Conservation (phyloP, 208 protist species). For the Trypanosoma lewisi region DNA sequence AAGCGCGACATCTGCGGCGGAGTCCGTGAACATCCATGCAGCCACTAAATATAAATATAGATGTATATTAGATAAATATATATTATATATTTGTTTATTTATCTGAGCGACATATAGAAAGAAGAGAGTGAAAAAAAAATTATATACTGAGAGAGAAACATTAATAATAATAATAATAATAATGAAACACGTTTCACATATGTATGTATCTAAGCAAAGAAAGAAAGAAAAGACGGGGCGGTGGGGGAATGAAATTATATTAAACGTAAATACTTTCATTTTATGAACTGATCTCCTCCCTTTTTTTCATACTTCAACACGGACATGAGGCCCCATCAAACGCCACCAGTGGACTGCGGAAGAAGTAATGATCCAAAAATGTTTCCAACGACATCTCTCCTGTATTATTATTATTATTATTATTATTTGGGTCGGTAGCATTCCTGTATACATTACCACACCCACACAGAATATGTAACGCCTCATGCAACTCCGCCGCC, state of each 20-base stretch:
- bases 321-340: constrained; percentile 21
- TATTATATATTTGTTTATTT: background rate
- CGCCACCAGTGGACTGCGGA: constrained; percentile 18
- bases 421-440: background rate
- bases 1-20: constrained; percentile 52
- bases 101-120: background rate
- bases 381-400: constrained; percentile 4
- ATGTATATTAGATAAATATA: constrained; percentile 4
- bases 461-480: constrained; percentile 14
- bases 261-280: too few relatives aligned
- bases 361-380: constrained; percentile 25
- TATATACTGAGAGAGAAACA: constrained; percentile 8
- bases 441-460: background rate
- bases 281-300: too few relatives aligned
- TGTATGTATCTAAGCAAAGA: too few relatives aligned
- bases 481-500: background rate
- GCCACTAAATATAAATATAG: background rate
- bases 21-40: constrained; percentile 65
- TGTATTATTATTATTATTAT: background rate
- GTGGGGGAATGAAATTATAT: too few relatives aligned
- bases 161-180: constrained; percentile 15
- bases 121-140: constrained; percentile 7
- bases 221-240: too few relatives aligned
- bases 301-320: too few relatives aligned
- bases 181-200: background rate